Evolutionary conservation across 331 rosid genomes (phyloP), one percentile per base, ranked within the genome.

Genomic region (Arachis monticola): DNA sequence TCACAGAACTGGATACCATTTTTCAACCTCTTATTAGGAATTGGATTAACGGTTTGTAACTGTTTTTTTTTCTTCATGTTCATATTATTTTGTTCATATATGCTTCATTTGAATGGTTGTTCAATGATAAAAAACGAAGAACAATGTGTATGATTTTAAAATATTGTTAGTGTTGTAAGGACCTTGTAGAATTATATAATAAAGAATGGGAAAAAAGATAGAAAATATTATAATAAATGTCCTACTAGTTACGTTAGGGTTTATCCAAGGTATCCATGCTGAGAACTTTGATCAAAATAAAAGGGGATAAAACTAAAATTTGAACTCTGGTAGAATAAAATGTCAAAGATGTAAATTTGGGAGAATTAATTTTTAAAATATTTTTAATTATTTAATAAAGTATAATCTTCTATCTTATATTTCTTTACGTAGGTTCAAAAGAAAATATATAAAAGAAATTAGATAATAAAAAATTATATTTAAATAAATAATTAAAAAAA

Each of bases 1-100:
- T 5, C 93, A 90, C 78, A 82, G 90, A 87, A 87, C 97, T 56
- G 82, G 72, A 1, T 93, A 74, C 70, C 97, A 91, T 17, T 77
- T 91, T 91, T 64, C 97, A 84, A 67, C 92, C 94, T 82, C 89
- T 17, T 17, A 17, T 79, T 38, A 83, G 6, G 31, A 62, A 91
- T 61, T 91, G 97, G 92, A 88, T 88, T 12, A 91, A 91, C 55
- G 92, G 97, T 76, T 47, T 0, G 84, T 85, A 79, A 45, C 10
- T 8, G 3, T 55, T 13, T 45, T 57, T 72, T 5, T 9, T 48
- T 41, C 45, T 4, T 2, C 4, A 35, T 35, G 4, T 35, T 35
- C 40, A 35, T 35, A 35, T 35, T 35, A 4, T 35, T 35, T 35
- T 35, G 40, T 35, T 35, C 40, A 35, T 35, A 35, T 35, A 35